These are phyloP conservation scores for Butyriboletus loyo DNA, from an alignment of 768 basidiomycete genomes.

Conservation along the genomic window DNA sequence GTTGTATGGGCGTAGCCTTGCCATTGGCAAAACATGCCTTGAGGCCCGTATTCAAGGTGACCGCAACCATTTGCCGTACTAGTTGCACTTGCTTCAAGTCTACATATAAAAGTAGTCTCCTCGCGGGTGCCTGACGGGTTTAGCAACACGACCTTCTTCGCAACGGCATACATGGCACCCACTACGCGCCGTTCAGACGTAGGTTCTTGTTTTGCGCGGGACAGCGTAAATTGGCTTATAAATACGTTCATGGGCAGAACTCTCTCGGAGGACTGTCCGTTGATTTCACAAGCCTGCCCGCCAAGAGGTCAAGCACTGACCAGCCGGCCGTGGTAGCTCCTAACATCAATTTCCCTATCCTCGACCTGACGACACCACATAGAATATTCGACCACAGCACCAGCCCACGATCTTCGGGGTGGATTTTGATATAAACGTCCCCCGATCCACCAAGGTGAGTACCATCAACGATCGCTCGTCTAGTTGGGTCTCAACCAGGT, in stretches of 20 bases:
- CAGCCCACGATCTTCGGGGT: conserved; percentile 13
- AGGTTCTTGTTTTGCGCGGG: not conserved
- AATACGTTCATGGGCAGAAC: conserved; percentile 3
- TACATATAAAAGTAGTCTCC: conserved; percentile 12
- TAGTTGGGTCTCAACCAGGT: not conserved
- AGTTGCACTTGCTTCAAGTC: not conserved
- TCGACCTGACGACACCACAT: not conserved
- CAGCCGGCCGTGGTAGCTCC: conserved; percentile 4
- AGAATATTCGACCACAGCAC: conserved; percentile 2
- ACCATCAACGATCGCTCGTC: not conserved
- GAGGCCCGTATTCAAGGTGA: conserved; percentile 1
- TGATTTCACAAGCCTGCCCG: not conserved
- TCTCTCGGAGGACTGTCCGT: not conserved
- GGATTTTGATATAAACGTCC: not conserved
- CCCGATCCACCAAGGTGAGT: conserved; percentile 6
- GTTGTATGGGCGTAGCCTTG: not conserved
- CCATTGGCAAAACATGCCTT: conserved; percentile 3
- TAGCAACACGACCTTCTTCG: not conserved
- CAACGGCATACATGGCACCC: conserved; percentile 1
- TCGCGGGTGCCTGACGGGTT: not conserved
- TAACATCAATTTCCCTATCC: not conserved
- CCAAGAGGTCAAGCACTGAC: not conserved
- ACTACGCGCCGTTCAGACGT: conserved; percentile 7
- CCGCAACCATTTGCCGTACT: not conserved
- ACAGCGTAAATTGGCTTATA: not conserved